A percentile compares a stretch with the other conserved stretches of the same genome.
Evolutionary conservation across 345 rosid species (phyloP).

Genomic region (Brassica juncea): DNA sequence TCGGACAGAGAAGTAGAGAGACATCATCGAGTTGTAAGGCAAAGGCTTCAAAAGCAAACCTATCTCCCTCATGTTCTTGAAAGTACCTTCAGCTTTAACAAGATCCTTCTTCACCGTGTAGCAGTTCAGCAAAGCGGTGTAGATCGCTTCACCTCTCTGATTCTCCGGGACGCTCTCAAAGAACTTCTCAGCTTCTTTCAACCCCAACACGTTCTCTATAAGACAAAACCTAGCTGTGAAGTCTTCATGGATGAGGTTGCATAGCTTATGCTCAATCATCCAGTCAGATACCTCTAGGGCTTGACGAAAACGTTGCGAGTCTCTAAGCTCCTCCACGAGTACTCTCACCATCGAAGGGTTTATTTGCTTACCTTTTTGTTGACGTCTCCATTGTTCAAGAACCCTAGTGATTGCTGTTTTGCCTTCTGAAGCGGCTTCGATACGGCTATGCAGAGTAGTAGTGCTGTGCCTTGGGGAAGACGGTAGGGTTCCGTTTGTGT

Average conservation of each 20-base stretch:
- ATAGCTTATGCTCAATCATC: background rate
- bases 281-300: slow-evolving; percentile 5
- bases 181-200: slow-evolving; percentile 20
- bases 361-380: background rate
- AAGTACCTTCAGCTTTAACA: background rate
- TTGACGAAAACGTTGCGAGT: background rate
- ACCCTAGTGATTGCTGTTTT: background rate
- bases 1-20: background rate
- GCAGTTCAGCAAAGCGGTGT: background rate
- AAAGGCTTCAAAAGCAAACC: slow-evolving; percentile 15
- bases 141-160: background rate
- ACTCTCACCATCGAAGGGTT: slow-evolving; percentile 1
- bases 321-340: background rate
- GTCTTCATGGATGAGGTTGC: background rate
- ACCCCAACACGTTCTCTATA: background rate
- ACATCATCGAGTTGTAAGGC: slow-evolving; percentile 17
- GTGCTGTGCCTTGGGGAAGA: background rate
- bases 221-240: background rate
- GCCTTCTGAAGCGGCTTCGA: background rate
- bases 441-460: background rate
- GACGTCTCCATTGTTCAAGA: slow-evolving; percentile 3
- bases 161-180: slow-evolving; percentile 7
- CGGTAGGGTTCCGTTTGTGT: slow-evolving; percentile 2
- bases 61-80: slow-evolving; percentile 16
- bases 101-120: background rate